A percentile compares a stretch with the other conserved stretches of the same genome.
These are phyloP conservation scores for Hypoxylon sp. DNA, from an alignment of 2,329 filamentous ascomycete species.

Conservation along the genomic window DNA sequence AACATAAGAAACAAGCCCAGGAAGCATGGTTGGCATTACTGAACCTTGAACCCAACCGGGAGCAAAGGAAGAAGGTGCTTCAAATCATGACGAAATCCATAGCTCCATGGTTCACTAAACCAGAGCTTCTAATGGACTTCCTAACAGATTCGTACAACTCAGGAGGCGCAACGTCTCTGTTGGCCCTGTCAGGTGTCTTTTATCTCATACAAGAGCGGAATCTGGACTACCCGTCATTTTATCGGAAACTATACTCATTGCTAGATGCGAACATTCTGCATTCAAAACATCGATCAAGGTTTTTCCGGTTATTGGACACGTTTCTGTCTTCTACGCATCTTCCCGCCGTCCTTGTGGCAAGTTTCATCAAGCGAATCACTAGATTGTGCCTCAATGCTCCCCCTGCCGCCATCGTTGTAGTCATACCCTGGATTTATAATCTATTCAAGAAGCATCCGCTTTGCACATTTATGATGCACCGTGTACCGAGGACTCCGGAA, in stretches of 20 bases:
- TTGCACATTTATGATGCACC: conserved; percentile 96
- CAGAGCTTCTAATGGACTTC: conserved; percentile 95
- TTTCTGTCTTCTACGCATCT: conserved; percentile 94
- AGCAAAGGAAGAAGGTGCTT: conserved; percentile 84
- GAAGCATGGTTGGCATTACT: conserved; percentile 88
- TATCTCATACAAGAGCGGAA: conserved; percentile 95
- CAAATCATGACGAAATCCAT: conserved; percentile 81
- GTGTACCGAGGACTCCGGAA: conserved; percentile 72
- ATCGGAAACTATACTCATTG: conserved; percentile 91
- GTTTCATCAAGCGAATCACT: conserved; percentile 94
- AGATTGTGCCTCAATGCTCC: conserved; percentile 88
- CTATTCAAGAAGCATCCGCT: conserved; percentile 89
- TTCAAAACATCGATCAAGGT: conserved; percentile 92
- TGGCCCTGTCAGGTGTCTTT: conserved; percentile 93
- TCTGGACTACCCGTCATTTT: conserved; percentile 95
- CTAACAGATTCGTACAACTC: conserved; percentile 92
- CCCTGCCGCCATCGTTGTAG: conserved; percentile 87
- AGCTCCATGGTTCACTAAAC: conserved; percentile 88
- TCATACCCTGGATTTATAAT: conserved; percentile 96
- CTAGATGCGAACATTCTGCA: conserved; percentile 88
- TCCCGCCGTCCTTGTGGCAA: conserved; percentile 89
- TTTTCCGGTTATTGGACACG: conserved; percentile 91
- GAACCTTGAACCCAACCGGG: conserved; percentile 72
- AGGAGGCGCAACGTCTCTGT: conserved; percentile 86
- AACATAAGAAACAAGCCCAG: conserved; percentile 85